Percentiles rank a stretch among this genome's conserved stretches.
These are phyloP conservation scores for Mitragyna speciosa DNA, from an alignment of 257 asterid species.

Conservation along the genomic window DNA sequence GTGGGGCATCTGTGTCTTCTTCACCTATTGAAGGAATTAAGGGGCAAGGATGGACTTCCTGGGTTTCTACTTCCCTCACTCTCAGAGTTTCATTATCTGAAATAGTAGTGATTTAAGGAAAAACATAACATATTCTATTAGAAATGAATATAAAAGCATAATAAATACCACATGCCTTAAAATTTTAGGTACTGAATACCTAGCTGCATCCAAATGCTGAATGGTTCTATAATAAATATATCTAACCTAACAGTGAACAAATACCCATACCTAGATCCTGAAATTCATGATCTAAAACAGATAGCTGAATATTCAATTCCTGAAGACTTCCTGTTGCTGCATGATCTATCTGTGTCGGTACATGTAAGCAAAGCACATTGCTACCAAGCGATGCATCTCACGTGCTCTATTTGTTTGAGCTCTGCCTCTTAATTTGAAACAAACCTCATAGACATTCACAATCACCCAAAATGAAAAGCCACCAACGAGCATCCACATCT, in stretches of 20 bases:
- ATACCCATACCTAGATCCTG: constrained; percentile 14
- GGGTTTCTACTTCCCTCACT: constrained; percentile 6
- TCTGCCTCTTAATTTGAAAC: not conserved
- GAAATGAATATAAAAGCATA: constrained; percentile 1
- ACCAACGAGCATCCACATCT: not conserved
- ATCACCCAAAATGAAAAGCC: not conserved
- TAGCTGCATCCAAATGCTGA: not conserved
- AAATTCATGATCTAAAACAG: constrained; percentile 15
- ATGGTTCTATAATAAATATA: not conserved
- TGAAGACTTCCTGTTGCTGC: constrained; percentile 12
- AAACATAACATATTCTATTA: not conserved
- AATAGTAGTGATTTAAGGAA: not conserved
- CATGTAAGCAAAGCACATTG: not conserved
- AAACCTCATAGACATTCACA: not conserved
- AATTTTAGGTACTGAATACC: not conserved
- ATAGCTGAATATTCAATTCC: constrained; percentile 16
- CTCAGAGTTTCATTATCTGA: constrained; percentile 13
- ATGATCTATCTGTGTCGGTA: constrained; percentile 9
- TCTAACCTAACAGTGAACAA: constrained; percentile 5
- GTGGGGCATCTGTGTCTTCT: constrained; percentile 15
- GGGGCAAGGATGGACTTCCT: not conserved
- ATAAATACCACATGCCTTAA: not conserved
- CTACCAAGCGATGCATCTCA: not conserved
- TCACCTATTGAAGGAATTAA: constrained; percentile 5
- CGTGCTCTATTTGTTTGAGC: not conserved